Base-by-base conservation (phyloP, 2,329 filamentous ascomycete genomes). In the Ophiostoma montium region DNA sequence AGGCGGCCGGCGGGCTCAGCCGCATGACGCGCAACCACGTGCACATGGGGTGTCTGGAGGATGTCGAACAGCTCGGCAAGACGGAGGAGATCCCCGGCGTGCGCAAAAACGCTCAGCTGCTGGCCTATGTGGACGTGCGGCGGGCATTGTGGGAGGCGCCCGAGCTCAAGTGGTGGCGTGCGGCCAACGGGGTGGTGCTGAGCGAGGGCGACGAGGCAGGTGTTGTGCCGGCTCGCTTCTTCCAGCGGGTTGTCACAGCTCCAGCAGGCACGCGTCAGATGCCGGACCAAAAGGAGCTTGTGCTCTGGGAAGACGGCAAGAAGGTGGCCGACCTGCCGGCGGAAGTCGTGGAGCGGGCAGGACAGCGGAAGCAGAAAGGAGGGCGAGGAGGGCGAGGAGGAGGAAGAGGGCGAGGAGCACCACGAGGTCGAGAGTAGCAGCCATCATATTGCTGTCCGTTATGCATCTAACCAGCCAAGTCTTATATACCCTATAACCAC, bases 1-100 rank as follows among this genome's bases (percentile, higher is more conserved):
- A 88, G 11, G 70, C 72, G n/a, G 71, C 75, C 0, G 89, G 89
- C 5, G 89, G 90, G 0, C 67, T 98, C 51, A 80, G 77, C 57
- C 75, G 74, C 51, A 96, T 96, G 92, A 72, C 70, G 0, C 68
- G 92, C 48, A 94, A 84, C 54, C 90, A 96, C 60, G 82, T 96
- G 27, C 92, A 98, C 66, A 95, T 92, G 61, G 85, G 86, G 46
- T 41, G 48, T 4, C 16, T 47, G 21, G 48, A 43, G 7, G 46
- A 16, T n/a, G 30, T 33, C 10, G 7, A 3, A n/a, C n/a, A n/a
- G n/a, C n/a, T n/a, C n/a, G n/a, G n/a, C n/a, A n/a, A n/a, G n/a
- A n/a, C n/a, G 15, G 33, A 50, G 2, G 15, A 12, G 3, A 50
- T 90, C 21, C 87, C 82, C 35, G 88, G 88, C 1, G 94, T 94